Percentiles rank a stretch among this genome's conserved stretches.
Evolutionary conservation across 2,329 filamentous ascomycete genomes (phyloP).

Genomic region (Tolypocladium endophyticum): DNA sequence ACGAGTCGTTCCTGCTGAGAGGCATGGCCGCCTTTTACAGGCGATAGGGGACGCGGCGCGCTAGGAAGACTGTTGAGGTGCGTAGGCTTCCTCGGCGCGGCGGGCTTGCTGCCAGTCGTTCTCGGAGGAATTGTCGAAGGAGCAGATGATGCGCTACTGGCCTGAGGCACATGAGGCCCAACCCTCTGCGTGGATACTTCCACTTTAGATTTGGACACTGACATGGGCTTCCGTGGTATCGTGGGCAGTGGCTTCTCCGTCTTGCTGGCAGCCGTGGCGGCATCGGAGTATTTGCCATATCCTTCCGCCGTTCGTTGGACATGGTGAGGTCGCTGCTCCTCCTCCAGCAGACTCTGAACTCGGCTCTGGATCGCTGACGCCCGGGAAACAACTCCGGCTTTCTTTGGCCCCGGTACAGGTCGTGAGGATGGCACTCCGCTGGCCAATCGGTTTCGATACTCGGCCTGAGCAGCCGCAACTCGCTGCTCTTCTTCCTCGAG

Average conservation of each 20-base stretch:
- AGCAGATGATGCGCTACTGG: slow-evolving; percentile 8
- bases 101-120: slow-evolving; percentile 28
- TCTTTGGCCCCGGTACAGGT: slow-evolving; percentile 37
- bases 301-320: slow-evolving; percentile 69
- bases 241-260: slow-evolving; percentile 29
- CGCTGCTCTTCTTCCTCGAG: slow-evolving; percentile 82
- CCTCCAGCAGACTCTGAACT: slow-evolving; percentile 74
- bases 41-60: slow-evolving; percentile 30
- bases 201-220: slow-evolving; percentile 18
- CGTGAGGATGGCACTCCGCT: slow-evolving; percentile 27
- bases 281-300: slow-evolving; percentile 76
- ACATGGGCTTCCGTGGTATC: slow-evolving; percentile 41
- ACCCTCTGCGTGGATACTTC: slow-evolving; percentile 14
- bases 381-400: slow-evolving; percentile 47
- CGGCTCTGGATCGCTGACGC: slow-evolving; percentile 86
- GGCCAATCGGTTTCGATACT: slow-evolving; percentile 70
- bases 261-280: slow-evolving; percentile 23
- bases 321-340: slow-evolving; percentile 52
- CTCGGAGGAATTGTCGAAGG: slow-evolving; percentile 15
- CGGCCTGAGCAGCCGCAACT: slow-evolving; percentile 78
- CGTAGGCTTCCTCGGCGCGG: slow-evolving; percentile 50
- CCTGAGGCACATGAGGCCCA: slow-evolving; percentile 4
- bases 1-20: slow-evolving; percentile 26
- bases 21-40: slow-evolving; percentile 26
- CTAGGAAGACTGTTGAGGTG: slow-evolving; percentile 48